Base-by-base conservation (phyloP, 768 basidiomycete species). In the Russula vinacea region DNA sequence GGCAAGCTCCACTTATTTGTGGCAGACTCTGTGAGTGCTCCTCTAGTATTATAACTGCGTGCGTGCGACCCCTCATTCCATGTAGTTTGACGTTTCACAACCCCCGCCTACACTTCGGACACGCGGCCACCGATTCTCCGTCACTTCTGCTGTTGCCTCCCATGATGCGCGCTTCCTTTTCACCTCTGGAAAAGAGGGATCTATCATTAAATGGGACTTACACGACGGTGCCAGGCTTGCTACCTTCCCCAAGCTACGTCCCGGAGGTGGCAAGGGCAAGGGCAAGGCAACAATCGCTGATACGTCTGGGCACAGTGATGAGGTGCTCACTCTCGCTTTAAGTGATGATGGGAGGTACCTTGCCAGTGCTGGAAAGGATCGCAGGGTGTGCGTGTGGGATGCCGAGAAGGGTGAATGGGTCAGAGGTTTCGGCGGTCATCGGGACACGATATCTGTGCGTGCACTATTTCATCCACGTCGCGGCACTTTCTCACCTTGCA, bases 161-260 rank as follows among this genome's bases (percentile, higher is more conserved):
- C 83, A 88, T 56, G 85, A 89, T 32, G 86, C 82, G 16, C 80
- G 79, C 59, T 84, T 83, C 71, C 81, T 98, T n/a, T 98, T 88
- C 74, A 93, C 93, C 0, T 78, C 94, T 0, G 89, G 90, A 10
- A 99, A 99, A 73, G 93, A 96, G 70, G 97, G 96, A 1, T 79
- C 82, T 14, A 92, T 99, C 71, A 81, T 88, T 60, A 91, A 93
- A 74, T 94, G 91, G 89, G 84, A 91, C 71, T 77, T 95, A 32
- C 73, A 72, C 11, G 83, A 82, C 0, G 90, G 90, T 10, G 80
- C 82, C 73, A 84, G 83, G 68, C 68, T 82, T 1, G 74, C 78
- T 11, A 82, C 81, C 1, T 83, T 88, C 70, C 79, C 84, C 71
- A 92, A 92, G 74, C 69, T 78, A 11, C 81, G 83, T 24, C 74